These are phyloP conservation scores for Dendrocalamus sinicus DNA, from an alignment of 176 grass and related monocot genomes.

Conservation along the genomic window DNA sequence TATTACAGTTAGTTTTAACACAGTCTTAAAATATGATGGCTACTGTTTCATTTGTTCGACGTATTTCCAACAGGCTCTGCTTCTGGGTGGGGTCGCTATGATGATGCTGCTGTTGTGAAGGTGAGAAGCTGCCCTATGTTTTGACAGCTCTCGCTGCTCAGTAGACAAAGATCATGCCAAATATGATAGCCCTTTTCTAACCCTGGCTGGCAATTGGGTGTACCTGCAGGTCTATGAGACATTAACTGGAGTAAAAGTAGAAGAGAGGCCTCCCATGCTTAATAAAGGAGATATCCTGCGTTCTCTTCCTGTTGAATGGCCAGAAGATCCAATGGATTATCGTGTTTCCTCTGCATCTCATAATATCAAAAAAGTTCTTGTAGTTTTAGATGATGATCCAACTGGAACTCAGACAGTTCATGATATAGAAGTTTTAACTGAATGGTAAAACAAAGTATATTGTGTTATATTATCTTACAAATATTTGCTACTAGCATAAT, in stretches of 20 bases:
- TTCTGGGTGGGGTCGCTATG: constrained; percentile 84
- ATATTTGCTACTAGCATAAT: constrained; percentile 14
- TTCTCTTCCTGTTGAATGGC: constrained; percentile 85
- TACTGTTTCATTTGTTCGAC: constrained; percentile 35
- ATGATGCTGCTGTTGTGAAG: constrained; percentile 94
- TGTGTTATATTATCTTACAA: constrained; percentile 10
- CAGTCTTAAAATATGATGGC: neutral
- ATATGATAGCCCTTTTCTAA: constrained; percentile 19
- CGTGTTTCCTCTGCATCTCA: constrained; percentile 53
- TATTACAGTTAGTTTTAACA: neutral
- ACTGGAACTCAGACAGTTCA: constrained; percentile 99
- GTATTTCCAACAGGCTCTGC: constrained; percentile 74
- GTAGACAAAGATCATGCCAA: constrained; percentile 2
- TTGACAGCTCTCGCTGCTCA: neutral
- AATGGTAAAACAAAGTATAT: constrained; percentile 65
- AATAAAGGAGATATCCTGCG: constrained; percentile 72
- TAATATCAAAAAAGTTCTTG: constrained; percentile 74
- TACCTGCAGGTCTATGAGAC: constrained; percentile 83
- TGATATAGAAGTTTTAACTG: constrained; percentile 95
- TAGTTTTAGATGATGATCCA: constrained; percentile 96
- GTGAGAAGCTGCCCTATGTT: constrained; percentile 43
- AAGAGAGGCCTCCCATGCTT: constrained; percentile 68
- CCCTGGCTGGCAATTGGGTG: neutral
- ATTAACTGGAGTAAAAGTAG: constrained; percentile 91
- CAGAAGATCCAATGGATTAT: constrained; percentile 72